Evolutionary conservation across 1,284 basidiomycete species (phyloP), one percentile per base, ranked within the genome.

Genomic region (Phlebopus sp.): DNA sequence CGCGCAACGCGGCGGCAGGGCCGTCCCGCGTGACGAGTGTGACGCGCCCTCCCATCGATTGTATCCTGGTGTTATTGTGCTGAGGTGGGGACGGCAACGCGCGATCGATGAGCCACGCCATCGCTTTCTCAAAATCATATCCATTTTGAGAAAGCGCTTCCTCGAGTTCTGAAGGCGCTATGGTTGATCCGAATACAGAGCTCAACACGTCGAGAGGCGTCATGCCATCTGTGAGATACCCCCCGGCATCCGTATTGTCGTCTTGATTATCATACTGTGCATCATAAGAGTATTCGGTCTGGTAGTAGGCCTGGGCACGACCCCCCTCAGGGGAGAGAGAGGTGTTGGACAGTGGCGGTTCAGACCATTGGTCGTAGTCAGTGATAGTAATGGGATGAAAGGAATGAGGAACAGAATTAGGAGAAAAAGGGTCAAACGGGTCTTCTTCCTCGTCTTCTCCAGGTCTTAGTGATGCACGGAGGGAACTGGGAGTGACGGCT

Each of bases 161-260:
- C 67, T 98, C 96, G 3, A 98, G 78, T 62, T 97, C 93, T 5
- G 86, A 86, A 3, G 91, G 86, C 1, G 93, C 88, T 5, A 97
- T 77, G 1, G 90, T 84, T 3, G 90, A 85, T 32, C 90, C 89
- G 63, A 98, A 97, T 31, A 99, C 91, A 30, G 91, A 94, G 59
- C 83, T 86, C 17, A 99, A 82, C 34, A 98, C 92, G 60, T 98
- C 96, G 57, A 99, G 90, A 0, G 96, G 96, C 1, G 95, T 96
- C 90, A 98, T 96, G 30, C 92, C 91, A 57, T 90, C 86, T 0
- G 85, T 87, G 42, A 90, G 75, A 42, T 61, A 67, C 38, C 60
- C 64, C 11, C 74, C 72, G 3, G 76, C 71, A 19, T 84, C 83
- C 5, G 71, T 64, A 47, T 83, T 81, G 44, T 81, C 79, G 32